These are phyloP conservation scores for Cladosporium austrohemisphaericum DNA, from an alignment of 2,329 filamentous ascomycete genomes.

Conservation along the genomic window DNA sequence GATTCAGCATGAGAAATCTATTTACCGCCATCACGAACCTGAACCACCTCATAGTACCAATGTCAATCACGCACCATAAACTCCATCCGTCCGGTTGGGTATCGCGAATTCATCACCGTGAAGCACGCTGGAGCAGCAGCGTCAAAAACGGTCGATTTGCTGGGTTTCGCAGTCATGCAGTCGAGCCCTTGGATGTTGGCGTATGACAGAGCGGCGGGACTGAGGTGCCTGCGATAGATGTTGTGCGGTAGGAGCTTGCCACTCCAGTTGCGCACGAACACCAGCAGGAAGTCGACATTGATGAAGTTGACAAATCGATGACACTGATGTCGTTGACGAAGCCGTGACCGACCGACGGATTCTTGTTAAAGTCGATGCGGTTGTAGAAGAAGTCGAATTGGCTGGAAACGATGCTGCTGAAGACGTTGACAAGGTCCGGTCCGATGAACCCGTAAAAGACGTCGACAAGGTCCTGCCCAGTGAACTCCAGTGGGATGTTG, in stretches of 20 bases:
- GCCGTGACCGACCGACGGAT: constrained; percentile 80
- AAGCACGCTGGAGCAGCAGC: constrained; percentile 81
- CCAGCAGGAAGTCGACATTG: constrained; percentile 69
- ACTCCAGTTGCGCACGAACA: constrained; percentile 55
- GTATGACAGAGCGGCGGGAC: constrained; percentile 86
- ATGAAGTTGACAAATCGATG: constrained; percentile 96
- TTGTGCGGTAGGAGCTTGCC: constrained; percentile 58
- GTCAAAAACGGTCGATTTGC: constrained; percentile 94
- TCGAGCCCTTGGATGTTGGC: constrained; percentile 95
- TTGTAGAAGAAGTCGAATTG: constrained; percentile 95
- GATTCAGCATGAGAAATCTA: too few relatives aligned
- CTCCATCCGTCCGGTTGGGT: too few relatives aligned
- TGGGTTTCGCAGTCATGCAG: constrained; percentile 88
- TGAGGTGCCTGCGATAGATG: constrained; percentile 55
- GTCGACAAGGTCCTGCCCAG: constrained; percentile 62
- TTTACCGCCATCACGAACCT: too few relatives aligned
- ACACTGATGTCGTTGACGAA: too few relatives aligned
- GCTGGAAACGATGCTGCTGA: constrained; percentile 74
- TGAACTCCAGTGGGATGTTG: constrained; percentile 89
- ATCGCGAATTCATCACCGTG: constrained; percentile 60
- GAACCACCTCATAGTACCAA: too few relatives aligned
- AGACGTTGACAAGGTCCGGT: too few relatives aligned
- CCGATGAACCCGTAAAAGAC: too few relatives aligned
- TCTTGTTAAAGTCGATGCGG: constrained; percentile 61
- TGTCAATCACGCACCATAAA: too few relatives aligned